Evolutionary conservation across 1,139 yeast species (phyloP), one percentile per base, ranked within the genome.

Genomic region (Suhomyces choctaworum): DNA sequence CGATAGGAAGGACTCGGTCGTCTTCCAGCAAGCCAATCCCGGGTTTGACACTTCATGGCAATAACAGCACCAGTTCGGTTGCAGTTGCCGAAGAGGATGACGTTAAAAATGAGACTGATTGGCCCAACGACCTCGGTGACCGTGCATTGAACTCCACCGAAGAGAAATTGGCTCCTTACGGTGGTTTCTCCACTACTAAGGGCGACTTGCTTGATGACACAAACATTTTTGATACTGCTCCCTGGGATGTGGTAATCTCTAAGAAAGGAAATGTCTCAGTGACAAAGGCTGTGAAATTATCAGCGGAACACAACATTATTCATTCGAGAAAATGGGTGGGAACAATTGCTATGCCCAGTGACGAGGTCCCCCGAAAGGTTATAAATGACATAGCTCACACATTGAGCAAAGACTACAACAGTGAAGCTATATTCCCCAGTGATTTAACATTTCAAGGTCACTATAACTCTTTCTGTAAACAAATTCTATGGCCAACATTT

Each of bases 401-500:
- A 23, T 59, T 84, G 38, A 55, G 62, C 8, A 52, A 57, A 1
- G 74, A 77, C 5, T 78, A 76, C 52, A 58, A 74, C 37, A 78
- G 86, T 32, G 75, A 76, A 35, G 80, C 89, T 0, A 85, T 89
- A 4, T 79, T 78, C 46, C 82, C 90, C 2, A 76, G 77, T 46
- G 97, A 92, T 59, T 62, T 76, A 14, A 80, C 89, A 1, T 86
- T 88, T 51, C 85, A 84, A 49, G 97, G 97, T 14, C 96, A 89
- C 52, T 92, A 92, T 60, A 78, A 78, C 40, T 86, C 88, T 31
- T 92, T 84, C 56, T 90, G 97, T 58, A 92, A 92, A 57, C 95
- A 89, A 52, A 86, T 92, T 29, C 67, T 92, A 45, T 92, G 98
- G 97, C 98, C 98, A 17, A 87, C 97, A 2, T 70, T 94, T 46